Percentiles rank a stretch among this genome's conserved stretches.
phyloP scores from a whole-genome alignment of 805 yeast genomes.

The Cyberlindnera veronae region DNA sequence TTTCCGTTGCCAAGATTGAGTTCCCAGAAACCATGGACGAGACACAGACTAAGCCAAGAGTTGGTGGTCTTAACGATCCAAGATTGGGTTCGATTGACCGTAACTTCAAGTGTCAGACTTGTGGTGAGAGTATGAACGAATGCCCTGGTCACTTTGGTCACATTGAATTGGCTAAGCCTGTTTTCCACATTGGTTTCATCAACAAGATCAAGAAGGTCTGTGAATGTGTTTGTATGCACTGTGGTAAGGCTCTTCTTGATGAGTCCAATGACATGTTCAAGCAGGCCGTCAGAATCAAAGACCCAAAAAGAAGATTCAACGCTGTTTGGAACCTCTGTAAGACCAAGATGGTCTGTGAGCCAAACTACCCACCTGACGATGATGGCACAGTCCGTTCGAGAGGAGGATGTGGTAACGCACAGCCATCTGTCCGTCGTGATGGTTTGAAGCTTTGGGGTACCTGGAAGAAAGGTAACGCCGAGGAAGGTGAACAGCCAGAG shows the following conservation, averaged over 20 bases:
- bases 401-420: slow-evolving; percentile 98
- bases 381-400: slow-evolving; percentile 57
- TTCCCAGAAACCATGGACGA: slow-evolving; percentile 99
- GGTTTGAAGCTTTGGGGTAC: slow-evolving; percentile 96
- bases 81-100: slow-evolving; percentile 96
- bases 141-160: slow-evolving; percentile 99
- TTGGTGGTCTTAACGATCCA: slow-evolving; percentile 96
- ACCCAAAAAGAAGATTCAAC: slow-evolving; percentile 92
- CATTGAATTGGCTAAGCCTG: slow-evolving; percentile 97
- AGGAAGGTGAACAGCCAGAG: slow-evolving; percentile 88
- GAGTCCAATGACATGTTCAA: slow-evolving; percentile 70
- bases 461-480: slow-evolving; percentile 87
- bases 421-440: slow-evolving; percentile 93
- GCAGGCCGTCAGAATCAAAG: slow-evolving; percentile 82
- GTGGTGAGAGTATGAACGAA: slow-evolving; percentile 99
- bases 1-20: slow-evolving; percentile 95
- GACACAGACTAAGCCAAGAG: slow-evolving; percentile 89
- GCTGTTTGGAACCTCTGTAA: slow-evolving; percentile 95
- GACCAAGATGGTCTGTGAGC: slow-evolving; percentile 92
- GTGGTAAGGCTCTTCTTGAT: slow-evolving; percentile 90
- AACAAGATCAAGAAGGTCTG: slow-evolving; percentile 91
- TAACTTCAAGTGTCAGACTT: slow-evolving; percentile 96
- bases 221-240: slow-evolving; percentile 97
- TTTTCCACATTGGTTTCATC: slow-evolving; percentile 94
- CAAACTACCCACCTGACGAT: slow-evolving; percentile 68